These are phyloP conservation scores for Jacaranda mimosifolia DNA, from an alignment of 257 asterid genomes.

Conservation along the genomic window DNA sequence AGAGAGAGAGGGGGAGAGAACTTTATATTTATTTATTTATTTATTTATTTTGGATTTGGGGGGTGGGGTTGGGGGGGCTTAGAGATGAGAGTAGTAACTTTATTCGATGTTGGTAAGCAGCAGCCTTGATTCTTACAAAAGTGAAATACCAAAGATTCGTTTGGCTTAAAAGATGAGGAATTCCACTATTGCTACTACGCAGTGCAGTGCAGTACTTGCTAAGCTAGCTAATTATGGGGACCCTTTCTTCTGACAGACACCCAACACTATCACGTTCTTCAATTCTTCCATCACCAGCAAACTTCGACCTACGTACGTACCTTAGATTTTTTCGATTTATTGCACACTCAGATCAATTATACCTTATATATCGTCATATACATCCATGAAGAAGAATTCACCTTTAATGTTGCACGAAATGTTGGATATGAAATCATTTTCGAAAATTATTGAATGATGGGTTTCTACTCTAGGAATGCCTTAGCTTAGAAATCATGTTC, in stretches of 20 bases:
- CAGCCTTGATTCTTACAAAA: slow-evolving; percentile 61
- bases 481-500: no score
- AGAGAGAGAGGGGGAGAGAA: slow-evolving; percentile 7
- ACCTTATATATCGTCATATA: no score
- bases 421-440: no score
- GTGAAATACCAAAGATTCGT: slow-evolving; percentile 58
- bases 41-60: neutral
- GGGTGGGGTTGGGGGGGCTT: neutral
- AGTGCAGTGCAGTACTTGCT: slow-evolving; percentile 9
- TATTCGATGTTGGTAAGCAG: slow-evolving; percentile 54
- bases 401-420: no score
- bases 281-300: neutral
- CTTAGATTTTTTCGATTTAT: neutral
- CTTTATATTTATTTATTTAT: neutral
- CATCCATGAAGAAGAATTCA: no score
- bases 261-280: neutral
- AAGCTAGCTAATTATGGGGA: neutral
- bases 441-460: no score
- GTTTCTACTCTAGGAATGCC: no score
- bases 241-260: neutral
- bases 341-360: neutral
- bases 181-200: slow-evolving; percentile 17
- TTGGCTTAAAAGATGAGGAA: slow-evolving; percentile 39
- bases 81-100: slow-evolving; percentile 44
- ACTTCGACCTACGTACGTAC: neutral